These are phyloP conservation scores for Lentinula novae-zelandiae DNA, from an alignment of 1,284 basidiomycete species.

Conservation along the genomic window DNA sequence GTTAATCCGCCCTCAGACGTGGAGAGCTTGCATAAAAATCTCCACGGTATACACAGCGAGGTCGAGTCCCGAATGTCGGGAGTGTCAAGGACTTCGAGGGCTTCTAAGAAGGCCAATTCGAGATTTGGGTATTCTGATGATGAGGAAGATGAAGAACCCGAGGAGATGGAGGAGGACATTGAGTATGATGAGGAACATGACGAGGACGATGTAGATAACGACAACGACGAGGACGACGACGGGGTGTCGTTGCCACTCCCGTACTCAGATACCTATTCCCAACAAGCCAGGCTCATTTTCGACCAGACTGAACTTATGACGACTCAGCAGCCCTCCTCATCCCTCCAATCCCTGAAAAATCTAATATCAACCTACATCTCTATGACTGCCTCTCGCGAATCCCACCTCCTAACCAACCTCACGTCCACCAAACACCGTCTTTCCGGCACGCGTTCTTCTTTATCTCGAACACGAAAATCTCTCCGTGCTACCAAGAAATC, in stretches of 20 bases:
- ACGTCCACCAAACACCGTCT: not conserved
- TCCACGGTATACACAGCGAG: not conserved
- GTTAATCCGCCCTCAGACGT: too few relatives aligned
- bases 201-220: slow-evolving; percentile 43
- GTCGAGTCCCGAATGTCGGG: not conserved
- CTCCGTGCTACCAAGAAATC: not conserved
- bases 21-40: too few relatives aligned
- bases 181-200: slow-evolving; percentile 32
- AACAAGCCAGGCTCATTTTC: not conserved
- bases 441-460: not conserved
- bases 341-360: not conserved
- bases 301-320: not conserved
- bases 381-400: not conserved
- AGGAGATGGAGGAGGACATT: slow-evolving; percentile 22
- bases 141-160: not conserved
- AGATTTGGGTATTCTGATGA: slow-evolving; percentile 12
- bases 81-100: not conserved
- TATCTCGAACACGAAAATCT: not conserved
- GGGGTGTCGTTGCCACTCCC: slow-evolving; percentile 41
- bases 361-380: not conserved
- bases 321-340: not conserved
- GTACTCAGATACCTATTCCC: slow-evolving; percentile 62
- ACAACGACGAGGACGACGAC: slow-evolving; percentile 27
- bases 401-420: not conserved
- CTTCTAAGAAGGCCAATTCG: not conserved